Percentiles rank a stretch among this genome's conserved stretches.
Evolutionary conservation across 345 rosid species (phyloP).

Genomic region (Limnanthes douglasii): DNA sequence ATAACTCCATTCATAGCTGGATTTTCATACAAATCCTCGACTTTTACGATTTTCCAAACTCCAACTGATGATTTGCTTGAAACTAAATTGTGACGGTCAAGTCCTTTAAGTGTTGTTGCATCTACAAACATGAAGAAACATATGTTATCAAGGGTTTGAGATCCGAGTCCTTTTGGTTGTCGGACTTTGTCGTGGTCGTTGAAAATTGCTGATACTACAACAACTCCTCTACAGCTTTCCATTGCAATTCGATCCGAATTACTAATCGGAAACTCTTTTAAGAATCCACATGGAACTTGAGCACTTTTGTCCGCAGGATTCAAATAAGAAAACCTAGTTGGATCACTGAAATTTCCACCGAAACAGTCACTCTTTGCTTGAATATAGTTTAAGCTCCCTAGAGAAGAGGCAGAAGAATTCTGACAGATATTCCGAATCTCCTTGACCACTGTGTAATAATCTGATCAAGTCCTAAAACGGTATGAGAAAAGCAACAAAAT

Average conservation of each 20-base stretch:
- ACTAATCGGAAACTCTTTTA: conserved; percentile 41
- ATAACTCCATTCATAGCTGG: conserved; percentile 92
- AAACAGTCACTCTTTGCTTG: conserved; percentile 29
- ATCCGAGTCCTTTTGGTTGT: conserved; percentile 73
- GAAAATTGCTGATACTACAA: conserved; percentile 78
- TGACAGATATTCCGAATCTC: conserved; percentile 33
- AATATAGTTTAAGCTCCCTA: conserved; percentile 33
- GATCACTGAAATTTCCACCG: conserved; percentile 51
- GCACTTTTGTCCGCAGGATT: conserved; percentile 14
- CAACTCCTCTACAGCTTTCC: conserved; percentile 73
- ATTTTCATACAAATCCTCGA: conserved; percentile 26
- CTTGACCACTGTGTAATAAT: conserved; percentile 34
- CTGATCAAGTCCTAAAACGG: conserved; percentile 27
- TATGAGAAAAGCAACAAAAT: too few species aligned
- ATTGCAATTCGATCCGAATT: conserved; percentile 55
- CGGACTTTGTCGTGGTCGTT: conserved; percentile 84
- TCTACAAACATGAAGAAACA: conserved; percentile 94
- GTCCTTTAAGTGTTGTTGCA: conserved; percentile 31
- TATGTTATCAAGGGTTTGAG: conserved; percentile 30
- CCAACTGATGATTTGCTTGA: conserved; percentile 23
- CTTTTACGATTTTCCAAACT: conserved; percentile 54
- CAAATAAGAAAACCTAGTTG: conserved; percentile 48
- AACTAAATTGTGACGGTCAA: conserved; percentile 29
- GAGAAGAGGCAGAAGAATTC: conserved; percentile 19
- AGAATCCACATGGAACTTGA: conserved; percentile 73